These are phyloP conservation scores for Monascus purpureus DNA, from an alignment of 495 filamentous ascomycete species.

Conservation along the genomic window DNA sequence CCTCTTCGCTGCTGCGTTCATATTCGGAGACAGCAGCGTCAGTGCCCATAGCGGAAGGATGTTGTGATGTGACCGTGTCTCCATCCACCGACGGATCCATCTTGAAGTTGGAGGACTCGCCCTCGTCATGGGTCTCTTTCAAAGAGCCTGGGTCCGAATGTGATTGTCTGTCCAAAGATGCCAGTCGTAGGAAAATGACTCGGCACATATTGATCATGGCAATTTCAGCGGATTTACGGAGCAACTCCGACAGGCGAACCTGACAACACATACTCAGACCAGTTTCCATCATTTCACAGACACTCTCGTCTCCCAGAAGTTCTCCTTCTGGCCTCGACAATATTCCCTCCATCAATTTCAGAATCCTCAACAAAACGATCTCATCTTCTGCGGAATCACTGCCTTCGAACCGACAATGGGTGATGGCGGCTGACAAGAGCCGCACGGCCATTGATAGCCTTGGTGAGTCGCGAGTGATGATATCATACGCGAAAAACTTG, in stretches of 20 bases:
- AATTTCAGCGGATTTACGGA: constrained; percentile 85
- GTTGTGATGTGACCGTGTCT: constrained; percentile 38
- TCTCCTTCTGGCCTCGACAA: constrained; percentile 84
- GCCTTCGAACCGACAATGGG: constrained; percentile 94
- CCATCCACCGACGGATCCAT: constrained; percentile 85
- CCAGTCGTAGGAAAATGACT: constrained; percentile 85
- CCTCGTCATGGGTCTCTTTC: constrained; percentile 43
- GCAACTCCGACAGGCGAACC: constrained; percentile 75
- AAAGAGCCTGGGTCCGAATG: constrained; percentile 42
- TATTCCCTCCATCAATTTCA: constrained; percentile 98
- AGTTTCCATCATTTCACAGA: constrained; percentile 99
- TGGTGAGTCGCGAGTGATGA: constrained; percentile 70
- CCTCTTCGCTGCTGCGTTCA: constrained; percentile 21
- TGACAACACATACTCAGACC: constrained; percentile 97
- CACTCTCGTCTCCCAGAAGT: constrained; percentile 85
- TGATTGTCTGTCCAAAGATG: constrained; percentile 65
- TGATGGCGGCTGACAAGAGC: constrained; percentile 83
- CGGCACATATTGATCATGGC: constrained; percentile 98
- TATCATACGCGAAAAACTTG: constrained; percentile 92
- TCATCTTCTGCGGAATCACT: constrained; percentile 91
- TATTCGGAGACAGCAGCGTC: constrained; percentile 24
- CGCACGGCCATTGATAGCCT: constrained; percentile 87
- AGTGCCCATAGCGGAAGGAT: constrained; percentile 28
- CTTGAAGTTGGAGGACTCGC: constrained; percentile 41
- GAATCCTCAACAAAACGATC: constrained; percentile 80